These are phyloP conservation scores for Plasmodium inui DNA, from an alignment of 169 alveolate genomes.

Conservation along the genomic window DNA sequence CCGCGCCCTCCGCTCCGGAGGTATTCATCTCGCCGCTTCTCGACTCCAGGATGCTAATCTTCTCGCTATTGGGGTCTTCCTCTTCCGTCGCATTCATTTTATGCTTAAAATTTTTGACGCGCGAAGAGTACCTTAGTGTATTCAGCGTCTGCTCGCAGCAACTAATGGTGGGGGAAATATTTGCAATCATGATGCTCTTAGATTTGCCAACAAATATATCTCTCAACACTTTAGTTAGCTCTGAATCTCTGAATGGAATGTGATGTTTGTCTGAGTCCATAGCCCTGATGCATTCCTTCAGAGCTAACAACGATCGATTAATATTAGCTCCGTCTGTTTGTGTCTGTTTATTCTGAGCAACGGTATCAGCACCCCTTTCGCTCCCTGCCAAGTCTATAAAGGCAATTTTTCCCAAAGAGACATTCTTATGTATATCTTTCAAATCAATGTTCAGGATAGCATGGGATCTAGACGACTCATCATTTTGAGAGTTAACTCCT, in stretches of 20 bases:
- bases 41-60: constrained; percentile 7
- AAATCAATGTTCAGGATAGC: constrained; percentile 96
- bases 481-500: constrained; percentile 98
- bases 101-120: constrained; percentile 95
- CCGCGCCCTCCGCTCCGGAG: neutral
- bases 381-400: constrained; percentile 99
- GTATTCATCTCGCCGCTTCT: constrained; percentile 4
- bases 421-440: constrained; percentile 86
- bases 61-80: constrained; percentile 65
- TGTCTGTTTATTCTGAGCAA: constrained; percentile 95
- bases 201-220: constrained; percentile 96
- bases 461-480: constrained; percentile 98
- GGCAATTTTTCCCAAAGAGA: constrained; percentile 92
- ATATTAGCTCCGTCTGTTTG: constrained; percentile 99
- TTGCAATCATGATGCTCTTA: constrained; percentile 98
- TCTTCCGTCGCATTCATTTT: constrained; percentile 72
- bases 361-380: constrained; percentile 99
- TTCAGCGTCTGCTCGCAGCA: constrained; percentile 98
- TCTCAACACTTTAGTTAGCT: constrained; percentile 94
- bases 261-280: constrained; percentile 98
- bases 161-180: constrained; percentile 96
- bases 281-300: constrained; percentile 99
- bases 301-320: constrained; percentile 97
- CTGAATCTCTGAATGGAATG: constrained; percentile 98
- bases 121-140: constrained; percentile 97